A percentile compares a stretch with the other conserved stretches of the same genome.
Conservation (phyloP, 2,329 filamentous ascomycete genomes). For the Massarina eburnea region DNA sequence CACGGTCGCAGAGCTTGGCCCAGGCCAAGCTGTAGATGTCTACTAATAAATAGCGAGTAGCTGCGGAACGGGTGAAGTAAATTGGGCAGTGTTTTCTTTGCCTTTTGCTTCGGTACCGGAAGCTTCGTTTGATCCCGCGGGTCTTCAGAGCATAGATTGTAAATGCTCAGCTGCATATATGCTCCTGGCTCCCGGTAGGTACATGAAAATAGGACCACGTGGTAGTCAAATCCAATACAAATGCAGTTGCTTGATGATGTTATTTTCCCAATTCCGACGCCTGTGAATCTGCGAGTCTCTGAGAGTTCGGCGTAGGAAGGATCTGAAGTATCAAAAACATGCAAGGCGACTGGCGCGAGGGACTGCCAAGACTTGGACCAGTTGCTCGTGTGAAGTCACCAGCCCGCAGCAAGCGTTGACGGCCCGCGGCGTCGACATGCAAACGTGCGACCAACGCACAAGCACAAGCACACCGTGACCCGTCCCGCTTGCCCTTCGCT, state of each 20-base stretch:
- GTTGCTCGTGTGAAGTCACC: too few relatives aligned
- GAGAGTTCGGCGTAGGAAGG: too few relatives aligned
- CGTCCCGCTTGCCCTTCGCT: neutral
- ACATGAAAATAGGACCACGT: neutral
- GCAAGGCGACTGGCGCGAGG: too few relatives aligned
- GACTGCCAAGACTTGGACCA: neutral
- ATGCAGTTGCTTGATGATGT: too few relatives aligned
- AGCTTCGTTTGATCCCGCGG: neutral
- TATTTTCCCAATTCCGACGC: too few relatives aligned
- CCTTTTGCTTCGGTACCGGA: neutral
- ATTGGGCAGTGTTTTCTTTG: too few relatives aligned
- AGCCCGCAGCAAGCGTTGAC: neutral
- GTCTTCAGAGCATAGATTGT: neutral
- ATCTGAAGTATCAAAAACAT: too few relatives aligned
- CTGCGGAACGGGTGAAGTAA: too few relatives aligned
- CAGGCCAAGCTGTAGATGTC: neutral
- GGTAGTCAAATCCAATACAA: too few relatives aligned
- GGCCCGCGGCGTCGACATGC: constrained; percentile 10
- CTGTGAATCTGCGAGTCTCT: too few relatives aligned
- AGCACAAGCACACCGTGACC: neutral
- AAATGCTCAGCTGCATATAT: neutral
- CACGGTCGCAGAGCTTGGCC: neutral
- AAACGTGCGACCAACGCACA: neutral
- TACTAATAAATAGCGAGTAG: neutral
- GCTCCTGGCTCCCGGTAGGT: neutral